Evolutionary conservation across 2,329 filamentous ascomycete species (phyloP), one percentile per base, ranked within the genome.

Genomic region (Sclerotinia minor): DNA sequence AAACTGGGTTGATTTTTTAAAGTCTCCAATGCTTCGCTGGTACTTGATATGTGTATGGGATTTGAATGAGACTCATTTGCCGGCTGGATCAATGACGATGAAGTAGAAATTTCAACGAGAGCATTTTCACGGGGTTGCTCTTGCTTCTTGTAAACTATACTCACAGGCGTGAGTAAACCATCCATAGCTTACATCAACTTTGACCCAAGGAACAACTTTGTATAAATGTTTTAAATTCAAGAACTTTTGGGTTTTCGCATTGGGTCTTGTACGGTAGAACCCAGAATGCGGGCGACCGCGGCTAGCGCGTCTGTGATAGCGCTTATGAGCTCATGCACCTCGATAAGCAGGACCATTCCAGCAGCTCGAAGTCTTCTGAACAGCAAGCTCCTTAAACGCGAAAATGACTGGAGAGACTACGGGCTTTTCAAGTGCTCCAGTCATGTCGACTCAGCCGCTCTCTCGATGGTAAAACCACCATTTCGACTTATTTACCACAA

Each of bases 1-100:
- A 87, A 84, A 73, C 85, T 83, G 4, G 90, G 90, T 72, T 92
- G 84, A 52, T 79, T 81, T 70, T 83, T 87, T 17, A 93, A 79
- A 3, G 81, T 79, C 52, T 87, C 82, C n/a, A 92, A 78, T 13
- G 83, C 85, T 69, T 87, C 85, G 50, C 79, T 75, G 32, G 80
- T 72, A 17, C 70, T 73, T 44, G 68, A 68, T 69, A 73, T 67
- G 9, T 45, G 61, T 21, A 24, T 54, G n/a, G 65, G 55, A n/a
- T 32, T 44, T 35, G 54, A 35, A 66, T 29, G 24, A 50, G 45
- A 17, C 65, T 69, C 47, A 44, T 68, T 63, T 69, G 52, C 65
- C 68, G 68, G 38, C 64, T 52, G 32, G 67, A 61, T 38, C 69
- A 72, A 32, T 44, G 24, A 53, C 24, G 63, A 59, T 32, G 67